Evolutionary conservation across 1,284 basidiomycete species (phyloP).

Genomic region (Moesziomyces parantarcticus): DNA sequence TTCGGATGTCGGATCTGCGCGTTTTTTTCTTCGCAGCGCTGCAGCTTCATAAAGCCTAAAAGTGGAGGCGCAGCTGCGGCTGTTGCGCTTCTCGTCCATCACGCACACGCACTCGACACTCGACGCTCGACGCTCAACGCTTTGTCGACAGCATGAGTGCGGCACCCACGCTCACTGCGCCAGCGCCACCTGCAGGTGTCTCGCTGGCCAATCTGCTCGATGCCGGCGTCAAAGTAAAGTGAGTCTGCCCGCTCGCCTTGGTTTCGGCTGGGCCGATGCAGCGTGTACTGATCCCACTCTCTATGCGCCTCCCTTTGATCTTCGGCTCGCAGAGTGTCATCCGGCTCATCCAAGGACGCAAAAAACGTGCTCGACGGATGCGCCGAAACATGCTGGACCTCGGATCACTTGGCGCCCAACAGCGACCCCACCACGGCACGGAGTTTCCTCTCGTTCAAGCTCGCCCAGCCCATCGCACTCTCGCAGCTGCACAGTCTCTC

Average conservation of each 20-base stretch:
- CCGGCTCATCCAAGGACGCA: constrained; percentile 41
- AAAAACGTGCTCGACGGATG: constrained; percentile 42
- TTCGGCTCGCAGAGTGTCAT: constrained; percentile 27
- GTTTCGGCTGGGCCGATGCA: neutral
- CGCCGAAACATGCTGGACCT: constrained; percentile 49
- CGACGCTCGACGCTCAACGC: neutral
- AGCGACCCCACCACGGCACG: constrained; percentile 12
- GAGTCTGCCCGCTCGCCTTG: constrained; percentile 2
- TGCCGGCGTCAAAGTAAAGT: constrained; percentile 35
- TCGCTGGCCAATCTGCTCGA: constrained; percentile 33
- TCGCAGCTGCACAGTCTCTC: constrained; percentile 21
- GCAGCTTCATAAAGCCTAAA: too few relatives aligned
- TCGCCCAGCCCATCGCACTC: neutral
- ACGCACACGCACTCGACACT: too few relatives aligned
- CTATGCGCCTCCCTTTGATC: neutral
- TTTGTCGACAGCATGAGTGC: constrained; percentile 11
- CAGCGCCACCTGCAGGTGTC: constrained; percentile 1
- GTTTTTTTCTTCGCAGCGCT: too few relatives aligned
- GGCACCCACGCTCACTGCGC: constrained; percentile 22
- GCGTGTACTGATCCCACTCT: neutral
- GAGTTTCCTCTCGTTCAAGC: constrained; percentile 31
- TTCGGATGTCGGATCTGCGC: too few relatives aligned
- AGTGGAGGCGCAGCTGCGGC: too few relatives aligned
- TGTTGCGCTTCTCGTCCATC: too few relatives aligned
- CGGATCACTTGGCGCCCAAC: constrained; percentile 38